Evolutionary conservation across 495 filamentous ascomycete genomes (phyloP).

Genomic region (Pseudoneurospora amorphoporcata): DNA sequence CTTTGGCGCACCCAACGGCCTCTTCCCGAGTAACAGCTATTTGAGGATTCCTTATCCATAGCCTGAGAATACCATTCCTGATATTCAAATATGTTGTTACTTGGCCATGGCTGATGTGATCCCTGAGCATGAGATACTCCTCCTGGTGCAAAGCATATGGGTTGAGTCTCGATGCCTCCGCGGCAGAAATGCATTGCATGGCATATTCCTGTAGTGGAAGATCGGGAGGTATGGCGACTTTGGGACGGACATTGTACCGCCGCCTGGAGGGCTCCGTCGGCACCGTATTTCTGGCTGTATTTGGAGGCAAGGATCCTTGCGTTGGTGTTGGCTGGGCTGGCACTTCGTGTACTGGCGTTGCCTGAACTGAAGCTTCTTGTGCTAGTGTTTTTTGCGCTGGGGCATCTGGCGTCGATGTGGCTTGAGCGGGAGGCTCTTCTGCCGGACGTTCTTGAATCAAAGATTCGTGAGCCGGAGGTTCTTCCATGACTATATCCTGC

Average conservation of each 20-base stretch:
- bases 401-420: background rate
- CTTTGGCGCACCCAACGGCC: conserved; percentile 84
- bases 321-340: background rate
- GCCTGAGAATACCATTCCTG: conserved; percentile 81
- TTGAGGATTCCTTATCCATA: conserved; percentile 87
- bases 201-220: conserved; percentile 66
- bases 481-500: background rate
- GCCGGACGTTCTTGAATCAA: background rate
- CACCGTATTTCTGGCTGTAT: background rate
- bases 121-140: conserved; percentile 69
- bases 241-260: conserved; percentile 51
- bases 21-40: conserved; percentile 79
- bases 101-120: conserved; percentile 76
- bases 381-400: background rate
- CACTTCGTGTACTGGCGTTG: background rate
- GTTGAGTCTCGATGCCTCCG: conserved; percentile 79
- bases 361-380: background rate
- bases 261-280: conserved; percentile 9
- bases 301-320: background rate
- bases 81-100: conserved; percentile 97
- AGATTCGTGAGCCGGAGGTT: background rate
- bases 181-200: conserved; percentile 76
- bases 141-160: conserved; percentile 80
- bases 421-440: background rate
- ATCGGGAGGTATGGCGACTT: conserved; percentile 71